phyloP scores from a whole-genome alignment of 352 stramenopile species.

The Phytophthora syringae region DNA sequence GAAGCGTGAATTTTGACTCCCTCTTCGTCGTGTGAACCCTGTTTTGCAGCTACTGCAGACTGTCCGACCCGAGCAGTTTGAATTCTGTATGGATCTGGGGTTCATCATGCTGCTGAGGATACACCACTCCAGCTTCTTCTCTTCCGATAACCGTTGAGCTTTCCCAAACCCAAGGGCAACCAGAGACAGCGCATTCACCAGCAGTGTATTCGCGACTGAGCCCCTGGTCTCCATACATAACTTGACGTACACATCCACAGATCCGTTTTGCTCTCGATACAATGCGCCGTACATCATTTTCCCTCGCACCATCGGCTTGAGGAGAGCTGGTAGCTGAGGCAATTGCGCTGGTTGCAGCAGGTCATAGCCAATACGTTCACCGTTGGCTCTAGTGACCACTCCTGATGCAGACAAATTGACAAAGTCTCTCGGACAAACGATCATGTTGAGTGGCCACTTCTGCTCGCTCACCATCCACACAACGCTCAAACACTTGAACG shows the following conservation, averaged over 20 bases:
- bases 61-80: not conserved
- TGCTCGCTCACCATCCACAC: slow-evolving; percentile 57
- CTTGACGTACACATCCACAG: slow-evolving; percentile 30
- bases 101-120: slow-evolving; percentile 20
- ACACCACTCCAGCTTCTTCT: slow-evolving; percentile 36
- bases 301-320: slow-evolving; percentile 16
- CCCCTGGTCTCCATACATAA: slow-evolving; percentile 24
- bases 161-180: slow-evolving; percentile 23
- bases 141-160: slow-evolving; percentile 13
- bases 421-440: slow-evolving; percentile 59
- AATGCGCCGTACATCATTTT: slow-evolving; percentile 32
- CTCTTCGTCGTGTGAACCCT: not conserved
- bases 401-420: slow-evolving; percentile 55
- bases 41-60: slow-evolving; percentile 11
- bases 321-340: slow-evolving; percentile 18
- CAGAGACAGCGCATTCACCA: slow-evolving; percentile 24
- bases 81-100: slow-evolving; percentile 1
- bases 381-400: slow-evolving; percentile 31
- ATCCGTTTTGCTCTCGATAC: slow-evolving; percentile 23
- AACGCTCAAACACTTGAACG: slow-evolving; percentile 52
- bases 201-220: slow-evolving; percentile 12
- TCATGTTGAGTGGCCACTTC: slow-evolving; percentile 30
- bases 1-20: not conserved
- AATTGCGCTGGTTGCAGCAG: slow-evolving; percentile 53
- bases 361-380: slow-evolving; percentile 50